Evolutionary conservation across 306 rosid genomes (phyloP).

Genomic region (Ormosia semicastrata): DNA sequence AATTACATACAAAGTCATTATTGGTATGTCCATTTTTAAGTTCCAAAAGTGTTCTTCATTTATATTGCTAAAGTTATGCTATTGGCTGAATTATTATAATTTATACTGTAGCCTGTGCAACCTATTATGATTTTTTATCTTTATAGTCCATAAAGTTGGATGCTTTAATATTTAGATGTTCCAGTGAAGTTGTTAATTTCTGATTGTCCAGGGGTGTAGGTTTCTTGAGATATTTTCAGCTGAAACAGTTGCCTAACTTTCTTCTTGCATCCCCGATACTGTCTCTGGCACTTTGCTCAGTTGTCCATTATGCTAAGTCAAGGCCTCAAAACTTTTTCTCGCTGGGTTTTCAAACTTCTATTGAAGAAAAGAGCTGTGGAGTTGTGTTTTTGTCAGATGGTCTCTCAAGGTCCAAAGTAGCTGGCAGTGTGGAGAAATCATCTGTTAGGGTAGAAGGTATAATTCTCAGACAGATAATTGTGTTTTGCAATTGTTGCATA

Average conservation of each 20-base stretch:
- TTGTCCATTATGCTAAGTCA: slow-evolving; percentile 75
- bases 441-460: slow-evolving; percentile 50
- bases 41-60: slow-evolving; percentile 5
- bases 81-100: background rate
- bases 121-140: background rate
- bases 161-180: slow-evolving; percentile 8
- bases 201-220: slow-evolving; percentile 80
- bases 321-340: slow-evolving; percentile 63
- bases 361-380: slow-evolving; percentile 52
- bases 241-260: slow-evolving; percentile 89
- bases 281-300: slow-evolving; percentile 67
- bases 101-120: background rate
- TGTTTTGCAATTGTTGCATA: slow-evolving; percentile 11
- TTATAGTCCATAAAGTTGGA: background rate
- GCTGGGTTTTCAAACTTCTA: slow-evolving; percentile 64
- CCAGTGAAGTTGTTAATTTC: slow-evolving; percentile 24
- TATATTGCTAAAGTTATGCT: slow-evolving; percentile 2
- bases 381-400: slow-evolving; percentile 40
- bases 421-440: slow-evolving; percentile 33
- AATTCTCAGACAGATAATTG: slow-evolving; percentile 20
- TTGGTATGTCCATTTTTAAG: slow-evolving; percentile 58
- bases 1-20: slow-evolving; percentile 86
- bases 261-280: slow-evolving; percentile 82
- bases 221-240: slow-evolving; percentile 81
- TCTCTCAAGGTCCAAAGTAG: slow-evolving; percentile 35